phyloP scores from a whole-genome alignment of 345 rosid species.

The Gynandropsis gynandra region DNA sequence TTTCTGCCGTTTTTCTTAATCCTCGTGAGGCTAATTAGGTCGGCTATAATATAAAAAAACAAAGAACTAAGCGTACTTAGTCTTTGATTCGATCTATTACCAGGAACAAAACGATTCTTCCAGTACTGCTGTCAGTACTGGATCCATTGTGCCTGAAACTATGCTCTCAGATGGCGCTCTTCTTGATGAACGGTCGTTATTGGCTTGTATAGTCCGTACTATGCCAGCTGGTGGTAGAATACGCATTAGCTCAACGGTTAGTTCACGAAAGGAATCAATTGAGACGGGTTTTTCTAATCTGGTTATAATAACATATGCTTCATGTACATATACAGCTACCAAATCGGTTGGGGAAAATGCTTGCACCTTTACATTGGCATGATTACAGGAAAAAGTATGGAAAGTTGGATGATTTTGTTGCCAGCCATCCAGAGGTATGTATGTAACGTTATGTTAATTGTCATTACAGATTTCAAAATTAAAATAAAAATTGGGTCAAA shows the following conservation, averaged over 20 bases:
- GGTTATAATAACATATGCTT: constrained; percentile 1
- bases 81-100: constrained; percentile 22
- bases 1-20: constrained; percentile 6
- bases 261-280: constrained; percentile 6
- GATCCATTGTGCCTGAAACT: constrained; percentile 34
- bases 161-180: constrained; percentile 36
- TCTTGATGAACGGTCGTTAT: constrained; percentile 75
- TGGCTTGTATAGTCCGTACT: constrained; percentile 91
- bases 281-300: constrained; percentile 4
- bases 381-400: constrained; percentile 88
- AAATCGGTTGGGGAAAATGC: constrained; percentile 93
- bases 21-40: constrained; percentile 5
- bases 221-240: constrained; percentile 94
- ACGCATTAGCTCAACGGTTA: constrained; percentile 76
- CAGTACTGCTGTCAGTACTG: constrained; percentile 23
- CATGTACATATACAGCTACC: constrained; percentile 54
- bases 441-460: background rate
- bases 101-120: constrained; percentile 46
- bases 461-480: background rate
- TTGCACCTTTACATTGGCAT: constrained; percentile 93
- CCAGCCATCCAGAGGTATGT: constrained; percentile 66
- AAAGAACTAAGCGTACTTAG: no score
- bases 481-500: no score
- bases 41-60: background rate
- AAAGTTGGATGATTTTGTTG: constrained; percentile 92